Conservation (phyloP, 1,139 yeast genomes). For the Candida sp. region DNA sequence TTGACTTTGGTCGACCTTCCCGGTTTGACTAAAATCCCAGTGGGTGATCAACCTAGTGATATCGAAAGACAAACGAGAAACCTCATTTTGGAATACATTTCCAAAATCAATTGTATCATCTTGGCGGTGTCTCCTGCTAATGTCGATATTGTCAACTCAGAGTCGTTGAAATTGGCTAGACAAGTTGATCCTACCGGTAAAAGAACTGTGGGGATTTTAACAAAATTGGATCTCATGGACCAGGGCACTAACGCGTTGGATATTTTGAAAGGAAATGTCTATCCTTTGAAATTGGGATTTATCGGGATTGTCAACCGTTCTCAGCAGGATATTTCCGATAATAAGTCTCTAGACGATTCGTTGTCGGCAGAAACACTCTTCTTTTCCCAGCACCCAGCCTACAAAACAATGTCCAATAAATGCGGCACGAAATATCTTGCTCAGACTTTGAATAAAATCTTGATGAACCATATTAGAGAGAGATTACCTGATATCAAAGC, state of each 20-base stretch:
- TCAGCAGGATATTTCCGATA: slow-evolving; percentile 87
- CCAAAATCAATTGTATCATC: slow-evolving; percentile 92
- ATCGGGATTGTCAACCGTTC: slow-evolving; percentile 96
- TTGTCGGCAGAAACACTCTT: slow-evolving; percentile 78
- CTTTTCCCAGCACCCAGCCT: slow-evolving; percentile 82
- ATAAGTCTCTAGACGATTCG: slow-evolving; percentile 78
- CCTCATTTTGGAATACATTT: slow-evolving; percentile 84
- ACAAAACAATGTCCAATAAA: slow-evolving; percentile 75
- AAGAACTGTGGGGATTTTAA: slow-evolving; percentile 90
- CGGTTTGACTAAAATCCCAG: slow-evolving; percentile 94
- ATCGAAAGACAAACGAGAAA: slow-evolving; percentile 91
- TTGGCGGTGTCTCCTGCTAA: slow-evolving; percentile 98
- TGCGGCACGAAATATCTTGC: slow-evolving; percentile 94
- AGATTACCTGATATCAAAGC: slow-evolving; percentile 97
- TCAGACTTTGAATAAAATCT: slow-evolving; percentile 77
- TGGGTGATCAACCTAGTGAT: slow-evolving; percentile 97
- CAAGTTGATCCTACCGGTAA: slow-evolving; percentile 97
- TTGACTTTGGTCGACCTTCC: slow-evolving; percentile 94
- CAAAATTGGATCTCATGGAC: slow-evolving; percentile 95
- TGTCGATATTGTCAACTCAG: slow-evolving; percentile 94
- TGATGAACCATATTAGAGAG: slow-evolving; percentile 92
- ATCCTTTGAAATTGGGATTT: slow-evolving; percentile 91
- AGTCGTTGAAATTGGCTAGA: slow-evolving; percentile 89
- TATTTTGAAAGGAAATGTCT: slow-evolving; percentile 88
- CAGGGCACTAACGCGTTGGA: slow-evolving; percentile 97